Evolutionary conservation across 1,139 yeast genomes (phyloP).

Genomic region (Suhomyces chickasaworum): DNA sequence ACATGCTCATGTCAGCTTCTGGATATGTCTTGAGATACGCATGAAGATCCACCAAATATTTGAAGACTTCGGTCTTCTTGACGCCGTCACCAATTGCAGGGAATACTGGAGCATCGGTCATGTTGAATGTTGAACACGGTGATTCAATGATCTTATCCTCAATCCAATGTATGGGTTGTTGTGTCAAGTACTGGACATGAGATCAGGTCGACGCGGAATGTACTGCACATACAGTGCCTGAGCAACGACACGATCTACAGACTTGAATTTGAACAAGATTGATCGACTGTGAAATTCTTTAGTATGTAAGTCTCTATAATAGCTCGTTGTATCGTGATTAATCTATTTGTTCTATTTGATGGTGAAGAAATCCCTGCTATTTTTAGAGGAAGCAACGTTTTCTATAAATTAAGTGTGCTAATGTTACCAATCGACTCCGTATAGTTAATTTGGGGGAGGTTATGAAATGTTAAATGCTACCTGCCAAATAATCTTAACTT

Average conservation of each 20-base stretch:
- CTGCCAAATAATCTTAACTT: conserved; percentile 17
- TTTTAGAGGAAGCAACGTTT: too few relatives aligned
- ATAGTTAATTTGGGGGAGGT: too few relatives aligned
- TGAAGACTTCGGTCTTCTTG: conserved; percentile 27
- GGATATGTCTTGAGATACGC: conserved; percentile 19
- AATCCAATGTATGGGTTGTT: neutral
- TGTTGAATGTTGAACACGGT: conserved; percentile 7
- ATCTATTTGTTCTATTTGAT: too few relatives aligned
- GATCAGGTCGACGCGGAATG: conserved; percentile 4
- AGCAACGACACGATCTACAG: neutral
- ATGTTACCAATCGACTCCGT: too few relatives aligned
- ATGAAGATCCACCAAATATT: conserved; percentile 29
- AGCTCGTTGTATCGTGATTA: too few relatives aligned
- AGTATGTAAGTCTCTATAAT: too few relatives aligned
- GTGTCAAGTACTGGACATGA: neutral
- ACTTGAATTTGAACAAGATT: too few relatives aligned
- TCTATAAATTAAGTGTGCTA: neutral
- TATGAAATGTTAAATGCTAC: too few relatives aligned
- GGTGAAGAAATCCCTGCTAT: too few relatives aligned
- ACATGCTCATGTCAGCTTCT: conserved; percentile 14
- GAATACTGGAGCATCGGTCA: conserved; percentile 17
- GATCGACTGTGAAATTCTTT: too few relatives aligned
- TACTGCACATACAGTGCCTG: conserved; percentile 1
- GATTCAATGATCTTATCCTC: neutral
- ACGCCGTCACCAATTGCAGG: conserved; percentile 21